Conservation (phyloP, 108 stramenopile species). For the Conticribra guillardii region DNA sequence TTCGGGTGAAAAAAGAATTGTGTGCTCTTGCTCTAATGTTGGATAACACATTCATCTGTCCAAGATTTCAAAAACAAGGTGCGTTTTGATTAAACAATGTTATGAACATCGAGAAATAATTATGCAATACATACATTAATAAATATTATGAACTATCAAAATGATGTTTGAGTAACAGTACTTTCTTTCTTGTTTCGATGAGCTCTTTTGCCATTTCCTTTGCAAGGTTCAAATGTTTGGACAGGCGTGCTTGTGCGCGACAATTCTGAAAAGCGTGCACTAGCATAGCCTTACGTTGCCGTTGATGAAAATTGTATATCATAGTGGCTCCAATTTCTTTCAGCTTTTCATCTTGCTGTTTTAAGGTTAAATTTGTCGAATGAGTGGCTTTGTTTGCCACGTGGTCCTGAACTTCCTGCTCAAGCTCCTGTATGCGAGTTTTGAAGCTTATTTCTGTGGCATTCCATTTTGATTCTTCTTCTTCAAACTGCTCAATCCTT, state of each 20-base stretch:
- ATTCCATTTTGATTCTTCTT: slow-evolving; percentile 35
- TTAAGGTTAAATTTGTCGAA: too few species aligned
- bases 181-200: slow-evolving; percentile 28
- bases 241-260: slow-evolving; percentile 28
- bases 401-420: slow-evolving; percentile 15
- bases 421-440: slow-evolving; percentile 32
- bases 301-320: slow-evolving; percentile 20
- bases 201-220: slow-evolving; percentile 51
- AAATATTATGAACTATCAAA: slow-evolving; percentile 8
- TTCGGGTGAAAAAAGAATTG: too few species aligned
- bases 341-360: slow-evolving; percentile 29
- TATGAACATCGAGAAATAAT: too few species aligned
- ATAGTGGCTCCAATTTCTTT: slow-evolving; percentile 22
- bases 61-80: too few species aligned
- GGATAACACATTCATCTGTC: too few species aligned
- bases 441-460: slow-evolving; percentile 18
- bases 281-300: slow-evolving; percentile 9
- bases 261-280: slow-evolving; percentile 31
- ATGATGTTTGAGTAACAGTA: slow-evolving; percentile 42
- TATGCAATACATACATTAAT: not conserved
- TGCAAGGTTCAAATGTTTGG: slow-evolving; percentile 34
- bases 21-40: too few species aligned
- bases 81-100: too few species aligned
- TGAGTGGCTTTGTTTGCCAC: slow-evolving; percentile 5
- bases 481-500: slow-evolving; percentile 25